Base-by-base conservation (phyloP, 805 yeast species). In the Tetrapisispora namnaoensis region DNA sequence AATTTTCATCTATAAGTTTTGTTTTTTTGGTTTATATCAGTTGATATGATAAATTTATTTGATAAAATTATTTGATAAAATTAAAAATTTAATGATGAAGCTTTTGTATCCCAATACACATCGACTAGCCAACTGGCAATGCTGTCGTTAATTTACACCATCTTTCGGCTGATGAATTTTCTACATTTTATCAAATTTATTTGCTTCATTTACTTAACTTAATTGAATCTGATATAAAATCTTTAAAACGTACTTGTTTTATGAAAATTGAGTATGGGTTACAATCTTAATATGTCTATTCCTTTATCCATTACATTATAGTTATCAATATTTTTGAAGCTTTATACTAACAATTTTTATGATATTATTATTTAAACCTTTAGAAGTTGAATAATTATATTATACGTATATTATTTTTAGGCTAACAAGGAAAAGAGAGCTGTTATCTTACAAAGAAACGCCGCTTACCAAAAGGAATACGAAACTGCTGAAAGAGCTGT, bases 391-490 rank as follows among this genome's bases (percentile, higher is more conserved):
- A 27, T 41, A 20, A 41, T 28, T 11, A 41, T 28, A 17, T 14
- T 42, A 32, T 20, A 18, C 17, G 20, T 34, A 18, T 49, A 38
- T 47, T 32, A n/a, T 22, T 18, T 36, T 48, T 48, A 72, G 77
- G 76, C 76, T 61, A 71, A 69, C 73, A 68, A 72, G 70, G 75
- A 69, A 64, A 73, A 73, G 69, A 71, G 86, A 77, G 74, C 82
- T 70, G 83, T 80, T 66, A 79, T 84, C 75, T 84, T 83, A 74
- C 84, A 86, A 73, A 86, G 97, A 83, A 88, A 95, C 70, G 95
- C 93, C 78, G 88, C 89, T 77, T 89, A 90, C 89, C 83, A 83
- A 73, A 76, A 83, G 78, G 97, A 90, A 79, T 90, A 90, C 86
- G 80, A 78, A 66, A 88, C 84, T 65, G 87, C 91, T 70, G 95